These are phyloP conservation scores for Arxiozyma heterogenica DNA, from an alignment of 1,139 yeast species.

Conservation along the genomic window DNA sequence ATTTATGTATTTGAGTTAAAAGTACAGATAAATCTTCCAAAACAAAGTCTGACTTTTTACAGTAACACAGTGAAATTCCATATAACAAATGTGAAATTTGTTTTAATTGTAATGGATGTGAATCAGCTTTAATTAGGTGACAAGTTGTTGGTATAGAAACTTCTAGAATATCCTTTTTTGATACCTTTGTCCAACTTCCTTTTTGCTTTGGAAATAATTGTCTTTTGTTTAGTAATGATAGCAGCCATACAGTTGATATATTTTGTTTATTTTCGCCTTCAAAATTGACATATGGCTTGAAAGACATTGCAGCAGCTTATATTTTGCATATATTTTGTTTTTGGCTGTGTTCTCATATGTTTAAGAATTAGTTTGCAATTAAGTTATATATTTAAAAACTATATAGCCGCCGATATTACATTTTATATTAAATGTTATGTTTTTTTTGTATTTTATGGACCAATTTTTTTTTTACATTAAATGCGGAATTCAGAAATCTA, in stretches of 20 bases:
- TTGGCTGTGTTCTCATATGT: not conserved
- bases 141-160: slow-evolving; percentile 29
- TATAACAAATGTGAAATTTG: slow-evolving; percentile 25
- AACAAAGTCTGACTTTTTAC: slow-evolving; percentile 26
- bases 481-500: not conserved
- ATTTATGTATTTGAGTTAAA: slow-evolving; percentile 18
- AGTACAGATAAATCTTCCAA: slow-evolving; percentile 20
- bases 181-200: not conserved
- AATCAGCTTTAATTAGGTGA: slow-evolving; percentile 15
- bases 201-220: not conserved
- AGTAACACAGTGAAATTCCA: slow-evolving; percentile 28
- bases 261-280: not conserved
- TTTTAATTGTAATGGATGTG: slow-evolving; percentile 18
- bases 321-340: too few species aligned
- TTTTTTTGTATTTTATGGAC: not conserved
- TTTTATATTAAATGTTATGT: too few species aligned
- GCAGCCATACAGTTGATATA: not conserved
- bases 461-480: too few species aligned
- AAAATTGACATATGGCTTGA: not conserved
- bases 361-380: not conserved
- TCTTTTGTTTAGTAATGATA: not conserved
- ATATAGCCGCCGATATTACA: not conserved
- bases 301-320: not conserved
- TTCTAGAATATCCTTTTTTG: slow-evolving; percentile 25
- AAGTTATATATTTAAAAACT: too few species aligned